Evolutionary conservation across 2,329 filamentous ascomycete genomes (phyloP).

Genomic region (Knufia fluminis): DNA sequence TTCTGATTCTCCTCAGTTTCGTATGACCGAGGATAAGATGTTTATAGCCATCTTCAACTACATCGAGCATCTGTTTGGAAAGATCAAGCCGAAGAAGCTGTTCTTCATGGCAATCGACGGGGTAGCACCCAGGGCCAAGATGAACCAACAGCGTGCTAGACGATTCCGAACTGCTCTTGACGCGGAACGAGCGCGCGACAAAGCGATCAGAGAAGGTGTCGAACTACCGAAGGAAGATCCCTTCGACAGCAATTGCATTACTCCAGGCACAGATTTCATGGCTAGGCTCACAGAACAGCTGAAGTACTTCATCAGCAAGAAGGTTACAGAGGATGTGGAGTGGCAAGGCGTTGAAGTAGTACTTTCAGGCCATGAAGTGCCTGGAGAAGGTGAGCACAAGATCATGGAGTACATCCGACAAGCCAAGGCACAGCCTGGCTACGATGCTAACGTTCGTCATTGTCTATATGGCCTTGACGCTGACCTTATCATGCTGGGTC

Average conservation of each 20-base stretch:
- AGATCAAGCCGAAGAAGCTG: constrained; percentile 95
- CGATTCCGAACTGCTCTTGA: constrained; percentile 92
- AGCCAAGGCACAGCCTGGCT: constrained; percentile 87
- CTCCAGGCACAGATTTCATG: constrained; percentile 94
- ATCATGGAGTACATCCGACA: constrained; percentile 99
- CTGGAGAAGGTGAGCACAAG: constrained; percentile 97
- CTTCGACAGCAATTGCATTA: constrained; percentile 99
- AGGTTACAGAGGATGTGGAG: constrained; percentile 90
- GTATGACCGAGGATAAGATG: constrained; percentile 96
- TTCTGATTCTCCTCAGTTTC: constrained; percentile 80
- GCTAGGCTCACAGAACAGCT: constrained; percentile 86
- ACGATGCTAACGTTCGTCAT: constrained; percentile 87
- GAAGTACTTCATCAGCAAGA: constrained; percentile 98
- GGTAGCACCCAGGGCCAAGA: constrained; percentile 94
- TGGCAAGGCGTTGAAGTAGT: constrained; percentile 97
- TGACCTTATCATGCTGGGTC: constrained; percentile 95
- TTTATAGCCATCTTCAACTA: constrained; percentile 99
- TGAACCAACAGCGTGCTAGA: constrained; percentile 96
- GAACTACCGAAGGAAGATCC: constrained; percentile 91
- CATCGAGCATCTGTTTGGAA: constrained; percentile 96
- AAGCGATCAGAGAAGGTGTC: constrained; percentile 78
- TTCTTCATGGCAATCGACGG: constrained; percentile 99
- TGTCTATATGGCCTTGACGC: constrained; percentile 96
- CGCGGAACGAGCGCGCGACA: constrained; percentile 78
- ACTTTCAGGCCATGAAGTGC: constrained; percentile 92